Percentiles rank a stretch among this genome's conserved stretches.
Conservation (phyloP, 2,329 filamentous ascomycete genomes). For the Thelonectria discophora region DNA sequence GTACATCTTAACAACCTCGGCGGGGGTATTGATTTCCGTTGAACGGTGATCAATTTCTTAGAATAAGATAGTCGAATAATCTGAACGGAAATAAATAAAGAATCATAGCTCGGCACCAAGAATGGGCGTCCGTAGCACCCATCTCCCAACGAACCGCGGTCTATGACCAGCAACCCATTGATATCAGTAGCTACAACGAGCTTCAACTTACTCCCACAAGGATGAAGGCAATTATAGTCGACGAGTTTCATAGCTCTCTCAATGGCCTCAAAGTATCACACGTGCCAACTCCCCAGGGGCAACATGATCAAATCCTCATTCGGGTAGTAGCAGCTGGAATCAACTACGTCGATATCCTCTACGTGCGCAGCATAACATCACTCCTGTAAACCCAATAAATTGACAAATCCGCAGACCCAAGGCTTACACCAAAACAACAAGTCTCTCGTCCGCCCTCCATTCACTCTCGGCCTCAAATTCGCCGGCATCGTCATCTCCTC, state of each 20-base stretch:
- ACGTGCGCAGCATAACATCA: constrained; percentile 45
- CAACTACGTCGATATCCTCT: constrained; percentile 69
- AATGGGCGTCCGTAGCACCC: no score
- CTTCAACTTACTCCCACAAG: background rate
- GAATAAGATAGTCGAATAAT: background rate
- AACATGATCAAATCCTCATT: constrained; percentile 39
- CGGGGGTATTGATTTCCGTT: constrained; percentile 2
- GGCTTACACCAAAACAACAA: constrained; percentile 69
- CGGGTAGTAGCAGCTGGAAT: constrained; percentile 63
- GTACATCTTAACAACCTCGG: background rate
- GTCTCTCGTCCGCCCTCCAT: constrained; percentile 64
- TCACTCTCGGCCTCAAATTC: constrained; percentile 69
- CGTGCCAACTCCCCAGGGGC: constrained; percentile 31
- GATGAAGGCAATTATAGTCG: constrained; percentile 45
- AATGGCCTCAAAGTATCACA: constrained; percentile 40
- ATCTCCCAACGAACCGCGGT: background rate
- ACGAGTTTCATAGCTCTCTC: constrained; percentile 38
- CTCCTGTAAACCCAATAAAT: background rate
- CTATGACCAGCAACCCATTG: background rate
- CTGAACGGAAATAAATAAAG: no score
- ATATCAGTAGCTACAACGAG: background rate
- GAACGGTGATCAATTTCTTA: background rate
- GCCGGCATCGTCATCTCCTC: constrained; percentile 59
- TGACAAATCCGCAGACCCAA: constrained; percentile 48
- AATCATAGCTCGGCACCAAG: no score